Conservation (phyloP, 2,329 filamentous ascomycete genomes). For the Xylariales sp. region DNA sequence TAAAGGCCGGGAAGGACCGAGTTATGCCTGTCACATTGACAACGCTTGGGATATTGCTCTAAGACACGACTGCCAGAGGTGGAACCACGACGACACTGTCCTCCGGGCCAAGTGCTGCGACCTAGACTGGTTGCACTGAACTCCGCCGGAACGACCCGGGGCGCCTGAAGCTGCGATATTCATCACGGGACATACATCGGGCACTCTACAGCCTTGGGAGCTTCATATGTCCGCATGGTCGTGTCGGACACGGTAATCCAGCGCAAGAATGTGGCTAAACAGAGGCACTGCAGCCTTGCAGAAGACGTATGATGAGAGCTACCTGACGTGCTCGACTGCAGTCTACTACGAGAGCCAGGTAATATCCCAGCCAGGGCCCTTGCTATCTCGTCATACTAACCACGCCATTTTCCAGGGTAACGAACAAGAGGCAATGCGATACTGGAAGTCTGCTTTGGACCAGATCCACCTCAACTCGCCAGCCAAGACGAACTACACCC, state of each 20-base stretch:
- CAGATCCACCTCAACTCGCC: constrained; percentile 85
- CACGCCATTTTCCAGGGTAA: constrained; percentile 79
- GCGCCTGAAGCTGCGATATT: too few relatives aligned
- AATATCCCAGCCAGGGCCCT: constrained; percentile 36
- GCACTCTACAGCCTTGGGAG: too few relatives aligned
- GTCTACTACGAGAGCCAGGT: constrained; percentile 79
- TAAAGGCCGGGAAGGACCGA: too few relatives aligned
- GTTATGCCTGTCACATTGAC: too few relatives aligned
- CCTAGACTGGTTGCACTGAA: too few relatives aligned
- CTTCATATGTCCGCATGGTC: background rate
- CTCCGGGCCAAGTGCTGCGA: too few relatives aligned
- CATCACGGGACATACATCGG: too few relatives aligned
- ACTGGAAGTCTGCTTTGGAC: constrained; percentile 84
- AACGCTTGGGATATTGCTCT: too few relatives aligned
- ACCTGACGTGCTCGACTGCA: constrained; percentile 89
- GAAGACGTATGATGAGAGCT: constrained; percentile 97
- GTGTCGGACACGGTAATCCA: background rate
- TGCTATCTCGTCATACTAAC: too few relatives aligned
- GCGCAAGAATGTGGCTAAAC: constrained; percentile 45
- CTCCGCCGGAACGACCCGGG: too few relatives aligned
- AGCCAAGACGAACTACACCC: constrained; percentile 63
- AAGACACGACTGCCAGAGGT: too few relatives aligned
- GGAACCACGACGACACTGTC: too few relatives aligned
- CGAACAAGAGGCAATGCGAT: constrained; percentile 82
- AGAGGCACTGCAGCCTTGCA: constrained; percentile 69